phyloP scores from a whole-genome alignment of 441 rosid species.

The Pelargonium fulgidum region DNA sequence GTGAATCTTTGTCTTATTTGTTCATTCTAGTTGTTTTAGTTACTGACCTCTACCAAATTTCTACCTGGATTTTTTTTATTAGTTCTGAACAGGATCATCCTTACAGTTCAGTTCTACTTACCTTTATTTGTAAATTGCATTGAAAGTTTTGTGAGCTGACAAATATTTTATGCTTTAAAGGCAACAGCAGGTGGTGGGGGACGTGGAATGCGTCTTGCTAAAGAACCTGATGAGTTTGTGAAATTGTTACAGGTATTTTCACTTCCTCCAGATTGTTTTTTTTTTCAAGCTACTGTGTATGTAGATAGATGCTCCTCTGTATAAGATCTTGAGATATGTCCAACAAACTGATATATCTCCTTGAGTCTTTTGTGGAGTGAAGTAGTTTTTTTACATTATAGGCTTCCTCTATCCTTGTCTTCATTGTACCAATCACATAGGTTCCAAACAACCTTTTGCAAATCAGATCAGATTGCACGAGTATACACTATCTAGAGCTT shows the following conservation, averaged over 20 bases:
- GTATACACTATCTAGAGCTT: not conserved
- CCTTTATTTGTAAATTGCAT: not conserved
- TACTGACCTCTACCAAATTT: not conserved
- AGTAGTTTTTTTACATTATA: not conserved
- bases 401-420: slow-evolving; percentile 3
- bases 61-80: not conserved
- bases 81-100: not conserved
- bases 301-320: not conserved
- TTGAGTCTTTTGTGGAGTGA: not conserved
- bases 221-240: slow-evolving; percentile 89
- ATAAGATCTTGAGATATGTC: not conserved
- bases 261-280: slow-evolving; percentile 14
- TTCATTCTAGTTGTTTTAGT: not conserved
- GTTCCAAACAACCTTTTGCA: not conserved
- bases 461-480: not conserved
- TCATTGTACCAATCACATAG: not conserved
- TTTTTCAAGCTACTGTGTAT: slow-evolving; percentile 6
- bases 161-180: slow-evolving; percentile 32
- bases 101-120: not conserved
- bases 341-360: not conserved
- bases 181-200: slow-evolving; percentile 99
- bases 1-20: slow-evolving; percentile 31
- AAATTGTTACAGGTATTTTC: slow-evolving; percentile 75
- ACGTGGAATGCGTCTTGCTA: slow-evolving; percentile 98
- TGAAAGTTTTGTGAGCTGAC: slow-evolving; percentile 7